A percentile compares a stretch with the other conserved stretches of the same genome.
These are phyloP conservation scores for Chalciporus pseudorubinellus DNA, from an alignment of 768 basidiomycete species.

Conservation along the genomic window DNA sequence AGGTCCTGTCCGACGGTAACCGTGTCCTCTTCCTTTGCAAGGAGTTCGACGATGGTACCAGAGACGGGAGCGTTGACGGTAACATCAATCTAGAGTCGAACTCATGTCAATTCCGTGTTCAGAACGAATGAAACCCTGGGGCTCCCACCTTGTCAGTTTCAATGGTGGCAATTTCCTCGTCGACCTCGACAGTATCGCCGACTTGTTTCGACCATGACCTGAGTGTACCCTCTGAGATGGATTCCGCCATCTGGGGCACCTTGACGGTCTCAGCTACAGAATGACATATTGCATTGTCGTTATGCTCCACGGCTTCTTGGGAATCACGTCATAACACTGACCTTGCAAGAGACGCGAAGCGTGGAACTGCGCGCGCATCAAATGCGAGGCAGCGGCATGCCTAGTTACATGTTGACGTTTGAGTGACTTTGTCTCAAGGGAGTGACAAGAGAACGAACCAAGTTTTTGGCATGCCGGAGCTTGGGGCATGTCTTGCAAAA, in stretches of 20 bases:
- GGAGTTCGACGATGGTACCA: slow-evolving; percentile 82
- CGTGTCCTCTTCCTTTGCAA: slow-evolving; percentile 91
- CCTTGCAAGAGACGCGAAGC: slow-evolving; percentile 69
- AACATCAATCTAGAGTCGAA: slow-evolving; percentile 77
- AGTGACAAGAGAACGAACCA: slow-evolving; percentile 39
- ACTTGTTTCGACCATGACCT: slow-evolving; percentile 93
- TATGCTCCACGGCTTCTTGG: slow-evolving; percentile 4
- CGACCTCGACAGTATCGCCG: slow-evolving; percentile 84
- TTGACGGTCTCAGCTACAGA: slow-evolving; percentile 81
- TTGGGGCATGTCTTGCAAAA: slow-evolving; percentile 35
- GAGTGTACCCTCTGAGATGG: slow-evolving; percentile 95
- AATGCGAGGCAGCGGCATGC: slow-evolving; percentile 45
- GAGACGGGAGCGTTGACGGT: slow-evolving; percentile 90
- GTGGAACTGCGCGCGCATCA: slow-evolving; percentile 63
- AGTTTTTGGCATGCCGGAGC: slow-evolving; percentile 39
- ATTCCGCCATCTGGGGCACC: slow-evolving; percentile 97
- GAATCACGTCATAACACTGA: slow-evolving; percentile 34
- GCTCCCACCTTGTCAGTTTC: slow-evolving; percentile 91
- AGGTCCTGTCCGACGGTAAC: slow-evolving; percentile 94
- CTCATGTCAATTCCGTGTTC: slow-evolving; percentile 5
- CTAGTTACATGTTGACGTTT: slow-evolving; percentile 27
- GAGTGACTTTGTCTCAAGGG: slow-evolving; percentile 1
- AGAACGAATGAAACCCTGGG: not conserved
- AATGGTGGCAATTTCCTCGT: slow-evolving; percentile 97
- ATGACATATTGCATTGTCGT: slow-evolving; percentile 3